Base-by-base conservation (phyloP, 2,329 filamentous ascomycete species). In the Xylariaceae sp. region DNA sequence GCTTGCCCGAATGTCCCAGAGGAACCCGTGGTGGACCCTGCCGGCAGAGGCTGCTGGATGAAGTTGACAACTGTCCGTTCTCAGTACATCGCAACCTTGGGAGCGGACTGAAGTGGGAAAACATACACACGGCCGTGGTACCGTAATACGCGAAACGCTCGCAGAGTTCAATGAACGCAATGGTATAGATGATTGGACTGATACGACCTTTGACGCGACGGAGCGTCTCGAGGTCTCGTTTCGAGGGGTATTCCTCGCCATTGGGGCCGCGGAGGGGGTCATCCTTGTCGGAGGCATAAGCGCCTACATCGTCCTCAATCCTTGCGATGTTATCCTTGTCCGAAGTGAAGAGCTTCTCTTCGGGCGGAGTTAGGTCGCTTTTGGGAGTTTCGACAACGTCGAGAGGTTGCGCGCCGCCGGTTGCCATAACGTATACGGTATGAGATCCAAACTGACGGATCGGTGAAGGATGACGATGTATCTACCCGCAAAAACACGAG, bases 91-190 rank as follows among this genome's bases (percentile, higher is more conserved):
- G 44, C n/a, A 15, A 29, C 7, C 4, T 5, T 39, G 12, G 42
- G 43, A 5, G 4, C 1, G 13, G 3, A 51, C 19, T 30, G 19
- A 8, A 18, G n/a, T 9, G 5, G 15, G 12, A 22, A 18, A 16
- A 74, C 76, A 60, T 75, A 79, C 80, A 85, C 39, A 84, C 74
- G 47, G 79, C 77, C 15, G 78, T 80, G 8, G 79, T 82, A 37
- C 84, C 84, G 63, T 85, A 86, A 71, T 83, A 86, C 16, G 80
- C 77, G 70, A 84, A 83, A 50, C 81, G 78, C 66, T 84, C 80
- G 56, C 74, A 72, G 47, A 63, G 55, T 46, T 63, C 59, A 22
- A 60, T 53, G 15, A 61, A 60, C 8, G 59, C 59, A 29, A 61
- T 61, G 1, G 57, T 60, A 21, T 61, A 61, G 22, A 60, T 57